Base-by-base conservation (phyloP, 73 alveolate genomes). In the Paramecium octaurelia region DNA sequence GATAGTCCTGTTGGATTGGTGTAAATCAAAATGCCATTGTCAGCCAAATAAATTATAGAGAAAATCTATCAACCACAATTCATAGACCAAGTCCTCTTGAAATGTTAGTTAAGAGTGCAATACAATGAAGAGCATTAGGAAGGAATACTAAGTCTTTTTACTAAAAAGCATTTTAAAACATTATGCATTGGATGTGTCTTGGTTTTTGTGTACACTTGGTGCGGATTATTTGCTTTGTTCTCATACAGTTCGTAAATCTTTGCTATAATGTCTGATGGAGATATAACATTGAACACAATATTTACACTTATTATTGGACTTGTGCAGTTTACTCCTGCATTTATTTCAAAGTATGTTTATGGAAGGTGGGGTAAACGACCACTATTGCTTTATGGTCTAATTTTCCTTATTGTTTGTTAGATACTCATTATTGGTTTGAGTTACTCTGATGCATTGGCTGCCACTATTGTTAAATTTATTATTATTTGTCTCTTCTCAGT, bases 331-430 rank as follows among this genome's bases (percentile, higher is more conserved):
- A 36, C 46, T n/a, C 87, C 87, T 36, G 36, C 59, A 35, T 73
- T 73, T 11, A 31, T 73, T 16, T 36, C 60, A 34, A 23, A 23
- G 11, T 36, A 73, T 36, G 60, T 73, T 35, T 73, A 73, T 73
- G 87, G 87, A 16, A 73, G 18, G n/a, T 73, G 59, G 57, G 46
- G 87, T 35, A 73, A 73, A 18, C 35, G 87, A 73, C 40, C 87
- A 4, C 10, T 73, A 34, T 40, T 73, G 35, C 87, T 73, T 31
- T 3, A 20, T 34, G 87, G 87, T 16, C 18, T 36, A 1, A 18
- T 23, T 16, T 12, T 73, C 6, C 40, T 73, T 12, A 73, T 73
- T 21, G 4, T 73, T 16, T 73, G 87, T 34, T 40, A 73, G 40
- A 73, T 73, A 35, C 18, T 73, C 20, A 73, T 73, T 34, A 12